Percentiles rank a stretch among this genome's conserved stretches.
phyloP scores from a whole-genome alignment of 2,329 filamentous ascomycete genomes.

The Apiospora rasikravindrae region DNA sequence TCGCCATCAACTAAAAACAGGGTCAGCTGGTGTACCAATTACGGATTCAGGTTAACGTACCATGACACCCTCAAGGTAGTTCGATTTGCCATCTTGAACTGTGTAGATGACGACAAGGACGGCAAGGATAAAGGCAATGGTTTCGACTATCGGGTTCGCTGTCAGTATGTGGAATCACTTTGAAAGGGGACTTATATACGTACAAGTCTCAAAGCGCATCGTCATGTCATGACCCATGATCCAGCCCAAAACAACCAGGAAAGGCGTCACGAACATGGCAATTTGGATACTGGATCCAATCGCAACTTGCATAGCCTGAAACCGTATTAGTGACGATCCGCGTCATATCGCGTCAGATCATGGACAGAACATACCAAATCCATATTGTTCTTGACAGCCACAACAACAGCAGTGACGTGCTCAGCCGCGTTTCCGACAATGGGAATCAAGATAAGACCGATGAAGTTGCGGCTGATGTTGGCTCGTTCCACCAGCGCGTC shows the following conservation, averaged over 20 bases:
- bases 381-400: constrained; percentile 80
- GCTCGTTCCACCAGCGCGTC: constrained; percentile 72
- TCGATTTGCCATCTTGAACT: constrained; percentile 82
- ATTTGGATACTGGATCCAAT: constrained; percentile 86
- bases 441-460: constrained; percentile 78
- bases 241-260: constrained; percentile 82
- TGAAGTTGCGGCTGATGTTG: constrained; percentile 79
- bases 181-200: constrained; percentile 28
- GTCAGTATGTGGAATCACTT: constrained; percentile 27
- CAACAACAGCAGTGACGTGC: constrained; percentile 81
- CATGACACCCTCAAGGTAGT: constrained; percentile 84
- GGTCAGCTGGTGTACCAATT: neutral
- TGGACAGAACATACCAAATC: constrained; percentile 49
- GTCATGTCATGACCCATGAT: constrained; percentile 74
- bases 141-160: constrained; percentile 59
- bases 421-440: constrained; percentile 83
- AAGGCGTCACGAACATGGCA: constrained; percentile 79
- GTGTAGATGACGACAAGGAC: constrained; percentile 78
- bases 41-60: constrained; percentile 42
- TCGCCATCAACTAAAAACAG: constrained; percentile 45
- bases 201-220: constrained; percentile 76
- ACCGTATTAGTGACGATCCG: constrained; percentile 31
- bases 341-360: neutral
- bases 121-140: constrained; percentile 76
- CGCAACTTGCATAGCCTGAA: constrained; percentile 74